Conservation (phyloP, 2,329 filamentous ascomycete species). For the Paradendryphiella salina region DNA sequence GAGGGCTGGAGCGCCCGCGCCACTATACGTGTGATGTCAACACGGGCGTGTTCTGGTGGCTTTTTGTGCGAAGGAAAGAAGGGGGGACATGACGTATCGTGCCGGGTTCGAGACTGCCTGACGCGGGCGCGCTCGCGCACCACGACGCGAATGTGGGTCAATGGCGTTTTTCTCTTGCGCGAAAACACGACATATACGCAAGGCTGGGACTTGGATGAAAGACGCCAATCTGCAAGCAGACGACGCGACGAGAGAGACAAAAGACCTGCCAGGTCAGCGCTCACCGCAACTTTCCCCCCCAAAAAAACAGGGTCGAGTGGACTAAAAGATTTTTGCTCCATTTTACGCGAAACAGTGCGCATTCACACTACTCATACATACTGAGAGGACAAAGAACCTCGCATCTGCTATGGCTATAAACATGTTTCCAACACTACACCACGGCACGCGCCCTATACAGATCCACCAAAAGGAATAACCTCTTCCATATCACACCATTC, state of each 20-base stretch:
- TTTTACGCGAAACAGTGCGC: conserved; percentile 23
- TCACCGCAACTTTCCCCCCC: background rate
- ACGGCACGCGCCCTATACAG: conserved; percentile 9
- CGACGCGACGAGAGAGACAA: no score
- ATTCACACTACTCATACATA: conserved; percentile 33
- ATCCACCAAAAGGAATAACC: conserved; percentile 35
- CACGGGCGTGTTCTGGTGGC: conserved; percentile 8
- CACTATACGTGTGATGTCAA: background rate
- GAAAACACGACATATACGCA: background rate
- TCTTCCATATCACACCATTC: conserved; percentile 31
- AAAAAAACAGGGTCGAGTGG: background rate
- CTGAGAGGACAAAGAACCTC: conserved; percentile 4
- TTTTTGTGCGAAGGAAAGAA: conserved; percentile 11
- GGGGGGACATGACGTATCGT: conserved; percentile 14
- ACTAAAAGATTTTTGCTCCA: conserved; percentile 20
- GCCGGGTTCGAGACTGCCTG: background rate
- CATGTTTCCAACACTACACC: conserved; percentile 13
- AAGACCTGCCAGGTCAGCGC: no score
- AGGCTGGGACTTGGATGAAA: background rate
- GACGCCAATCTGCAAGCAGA: background rate
- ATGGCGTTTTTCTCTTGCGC: background rate
- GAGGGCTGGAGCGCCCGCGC: background rate
- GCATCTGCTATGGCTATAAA: conserved; percentile 10
- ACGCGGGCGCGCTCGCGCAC: background rate
- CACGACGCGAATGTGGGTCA: conserved; percentile 2